Conservation (phyloP, 768 basidiomycete species). For the Hortiboletus flavorubellus region DNA sequence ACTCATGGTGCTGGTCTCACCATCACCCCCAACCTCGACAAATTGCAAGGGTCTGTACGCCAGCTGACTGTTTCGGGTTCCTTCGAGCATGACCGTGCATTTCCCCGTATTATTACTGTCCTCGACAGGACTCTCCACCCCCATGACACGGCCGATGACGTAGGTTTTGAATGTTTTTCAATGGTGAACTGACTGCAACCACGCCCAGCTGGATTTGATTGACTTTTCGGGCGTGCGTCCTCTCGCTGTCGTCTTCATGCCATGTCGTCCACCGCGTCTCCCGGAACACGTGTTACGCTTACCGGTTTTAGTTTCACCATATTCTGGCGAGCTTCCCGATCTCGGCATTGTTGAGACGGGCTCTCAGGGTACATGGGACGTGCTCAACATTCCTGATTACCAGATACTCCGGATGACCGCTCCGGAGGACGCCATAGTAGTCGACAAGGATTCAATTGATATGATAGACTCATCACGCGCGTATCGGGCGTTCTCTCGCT, state of each 20-base stretch:
- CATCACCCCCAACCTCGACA: constrained; percentile 19
- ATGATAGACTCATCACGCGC: constrained; percentile 40
- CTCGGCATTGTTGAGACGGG: constrained; percentile 24
- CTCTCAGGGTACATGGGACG: constrained; percentile 41
- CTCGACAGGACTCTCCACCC: constrained; percentile 35
- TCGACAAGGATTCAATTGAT: constrained; percentile 47
- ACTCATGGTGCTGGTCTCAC: constrained; percentile 36
- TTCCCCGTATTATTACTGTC: constrained; percentile 35
- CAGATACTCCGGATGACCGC: constrained; percentile 40
- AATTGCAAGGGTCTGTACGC: constrained; percentile 22
- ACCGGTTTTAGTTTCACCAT: constrained; percentile 45
- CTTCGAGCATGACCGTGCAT: constrained; percentile 22
- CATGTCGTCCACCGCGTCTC: constrained; percentile 38
- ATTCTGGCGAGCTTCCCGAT: constrained; percentile 21
- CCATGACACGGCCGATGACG: constrained; percentile 19
- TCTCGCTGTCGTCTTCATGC: constrained; percentile 67
- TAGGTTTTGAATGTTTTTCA: constrained; percentile 25
- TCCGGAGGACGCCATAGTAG: constrained; percentile 35
- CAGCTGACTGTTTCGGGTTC: constrained; percentile 27
- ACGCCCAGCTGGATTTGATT: constrained; percentile 39
- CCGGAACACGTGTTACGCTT: constrained; percentile 51
- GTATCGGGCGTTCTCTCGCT: constrained; percentile 43
- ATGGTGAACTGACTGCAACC: constrained; percentile 30
- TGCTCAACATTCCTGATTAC: constrained; percentile 39
- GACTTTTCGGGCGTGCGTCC: constrained; percentile 45